Conservation (phyloP, 495 filamentous ascomycete species). For the Choiromyces venosus region DNA sequence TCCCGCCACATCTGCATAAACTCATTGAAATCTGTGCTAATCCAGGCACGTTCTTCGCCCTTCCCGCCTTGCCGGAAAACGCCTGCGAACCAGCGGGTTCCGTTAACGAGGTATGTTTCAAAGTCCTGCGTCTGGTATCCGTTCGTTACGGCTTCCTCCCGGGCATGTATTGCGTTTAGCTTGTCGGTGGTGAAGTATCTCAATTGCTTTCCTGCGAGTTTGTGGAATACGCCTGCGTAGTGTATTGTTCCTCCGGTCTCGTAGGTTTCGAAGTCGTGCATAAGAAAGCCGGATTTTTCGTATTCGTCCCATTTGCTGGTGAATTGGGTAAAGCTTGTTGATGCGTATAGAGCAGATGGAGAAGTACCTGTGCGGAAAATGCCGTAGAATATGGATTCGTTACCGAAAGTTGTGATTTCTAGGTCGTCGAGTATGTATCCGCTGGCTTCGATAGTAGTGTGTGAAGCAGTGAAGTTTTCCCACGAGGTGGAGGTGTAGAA, state of each 20-base stretch:
- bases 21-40: neutral
- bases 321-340: neutral
- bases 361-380: neutral
- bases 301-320: neutral
- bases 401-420: neutral
- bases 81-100: neutral
- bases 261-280: conserved; percentile 7
- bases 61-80: neutral
- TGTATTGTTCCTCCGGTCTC: neutral
- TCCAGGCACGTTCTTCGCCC: neutral
- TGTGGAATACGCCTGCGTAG: neutral
- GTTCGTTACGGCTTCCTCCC: neutral
- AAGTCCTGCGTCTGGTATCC: conserved; percentile 4
- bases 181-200: neutral
- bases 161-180: neutral
- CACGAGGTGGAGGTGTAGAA: neutral
- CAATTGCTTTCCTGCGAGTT: neutral
- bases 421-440: neutral
- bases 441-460: neutral
- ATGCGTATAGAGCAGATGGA: neutral
- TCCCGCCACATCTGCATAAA: neutral
- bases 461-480: neutral
- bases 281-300: neutral
- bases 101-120: conserved; percentile 1
- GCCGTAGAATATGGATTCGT: neutral